Conservation (phyloP, 2,329 filamentous ascomycete species). For the Stagonosporopsis cucurbitacearum region DNA sequence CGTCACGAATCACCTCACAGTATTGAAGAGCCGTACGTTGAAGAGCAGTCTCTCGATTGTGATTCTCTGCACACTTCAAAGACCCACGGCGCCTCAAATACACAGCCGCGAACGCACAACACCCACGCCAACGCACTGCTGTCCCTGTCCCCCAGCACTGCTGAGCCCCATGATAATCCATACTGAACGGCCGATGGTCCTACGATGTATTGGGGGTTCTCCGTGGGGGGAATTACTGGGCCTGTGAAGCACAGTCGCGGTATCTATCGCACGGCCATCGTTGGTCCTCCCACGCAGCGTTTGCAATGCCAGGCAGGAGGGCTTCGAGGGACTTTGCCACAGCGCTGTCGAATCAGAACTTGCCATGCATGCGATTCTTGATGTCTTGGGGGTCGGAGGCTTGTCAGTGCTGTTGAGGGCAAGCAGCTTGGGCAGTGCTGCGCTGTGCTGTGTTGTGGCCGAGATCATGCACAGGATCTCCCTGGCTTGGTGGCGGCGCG, state of each 20-base stretch:
- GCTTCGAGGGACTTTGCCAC: background rate
- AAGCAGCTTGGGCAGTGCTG: background rate
- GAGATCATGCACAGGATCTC: no score
- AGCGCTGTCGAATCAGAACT: background rate
- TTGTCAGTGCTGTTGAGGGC: background rate
- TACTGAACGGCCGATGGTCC: constrained; percentile 41
- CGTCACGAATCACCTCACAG: background rate
- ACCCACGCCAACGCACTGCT: constrained; percentile 3
- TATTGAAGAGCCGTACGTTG: constrained; percentile 15
- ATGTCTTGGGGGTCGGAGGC: background rate
- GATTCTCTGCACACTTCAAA: constrained; percentile 11
- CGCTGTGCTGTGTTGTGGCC: no score
- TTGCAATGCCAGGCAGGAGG: constrained; percentile 1
- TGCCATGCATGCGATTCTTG: background rate
- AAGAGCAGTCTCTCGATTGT: background rate
- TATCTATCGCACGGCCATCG: constrained; percentile 5
- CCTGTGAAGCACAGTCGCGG: constrained; percentile 14
- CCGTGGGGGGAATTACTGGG: constrained; percentile 9
- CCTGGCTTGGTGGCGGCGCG: no score
- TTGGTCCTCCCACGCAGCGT: constrained; percentile 9
- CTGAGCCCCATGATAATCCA: constrained; percentile 9
- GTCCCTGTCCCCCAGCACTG: background rate
- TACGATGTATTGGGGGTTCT: constrained; percentile 32
- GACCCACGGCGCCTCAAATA: constrained; percentile 4
- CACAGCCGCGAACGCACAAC: constrained; percentile 14